phyloP scores from a whole-genome alignment of 73 alveolate species.

The Tetrahymena malaccensis region DNA sequence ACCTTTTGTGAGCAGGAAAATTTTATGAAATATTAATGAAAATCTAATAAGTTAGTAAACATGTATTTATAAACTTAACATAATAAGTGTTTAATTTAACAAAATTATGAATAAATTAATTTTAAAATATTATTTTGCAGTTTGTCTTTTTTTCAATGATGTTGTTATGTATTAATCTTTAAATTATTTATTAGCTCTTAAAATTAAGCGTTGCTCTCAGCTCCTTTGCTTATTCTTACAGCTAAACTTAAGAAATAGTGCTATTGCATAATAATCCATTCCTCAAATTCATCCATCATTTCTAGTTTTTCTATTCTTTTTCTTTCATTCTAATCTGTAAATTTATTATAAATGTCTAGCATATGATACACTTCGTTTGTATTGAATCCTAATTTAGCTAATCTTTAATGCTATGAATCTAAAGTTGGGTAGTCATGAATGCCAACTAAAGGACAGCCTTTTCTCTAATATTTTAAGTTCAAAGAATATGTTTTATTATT shows the following conservation, averaged over 20 bases:
- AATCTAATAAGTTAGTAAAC: too few relatives aligned
- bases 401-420: slow-evolving; percentile 62
- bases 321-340: slow-evolving; percentile 65
- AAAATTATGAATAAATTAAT: too few relatives aligned
- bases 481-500: neutral
- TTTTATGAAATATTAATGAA: too few relatives aligned
- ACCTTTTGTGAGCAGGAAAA: too few relatives aligned
- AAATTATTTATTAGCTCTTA: neutral
- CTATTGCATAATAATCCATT: slow-evolving; percentile 75
- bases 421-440: slow-evolving; percentile 71
- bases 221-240: slow-evolving; percentile 47
- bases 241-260: slow-evolving; percentile 82
- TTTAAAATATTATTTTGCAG: too few relatives aligned
- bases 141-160: neutral
- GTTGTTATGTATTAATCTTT: neutral
- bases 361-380: slow-evolving; percentile 58
- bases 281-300: slow-evolving; percentile 95
- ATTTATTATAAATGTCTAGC: slow-evolving; percentile 55
- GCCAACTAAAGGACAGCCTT: slow-evolving; percentile 77
- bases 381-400: slow-evolving; percentile 58
- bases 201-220: neutral
- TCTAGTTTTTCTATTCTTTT: slow-evolving; percentile 76
- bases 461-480: neutral
- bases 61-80: too few relatives aligned
- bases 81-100: too few relatives aligned